Conservation (phyloP, 768 basidiomycete genomes). For the Lentinula edodes region DNA sequence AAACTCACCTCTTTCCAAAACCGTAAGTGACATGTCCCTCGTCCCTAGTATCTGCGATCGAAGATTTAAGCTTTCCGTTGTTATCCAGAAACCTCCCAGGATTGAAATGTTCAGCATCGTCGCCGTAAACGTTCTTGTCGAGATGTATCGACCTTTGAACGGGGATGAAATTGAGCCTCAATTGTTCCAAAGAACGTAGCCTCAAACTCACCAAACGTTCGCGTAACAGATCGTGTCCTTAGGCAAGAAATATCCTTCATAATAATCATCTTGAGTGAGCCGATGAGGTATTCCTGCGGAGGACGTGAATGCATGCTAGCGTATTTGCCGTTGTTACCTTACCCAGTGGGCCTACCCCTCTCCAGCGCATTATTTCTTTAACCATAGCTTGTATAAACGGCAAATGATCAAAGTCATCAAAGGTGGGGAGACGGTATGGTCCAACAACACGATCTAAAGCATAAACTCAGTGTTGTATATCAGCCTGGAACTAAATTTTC, state of each 20-base stretch:
- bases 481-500: not conserved
- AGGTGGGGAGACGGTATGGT: conserved; percentile 24
- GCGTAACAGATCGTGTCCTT: conserved; percentile 1
- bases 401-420: conserved; percentile 23
- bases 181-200: no score
- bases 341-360: conserved; percentile 27
- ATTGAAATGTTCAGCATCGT: not conserved
- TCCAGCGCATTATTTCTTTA: conserved; percentile 30
- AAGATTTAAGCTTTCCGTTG: not conserved
- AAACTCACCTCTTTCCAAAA: conserved; percentile 14
- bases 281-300: not conserved
- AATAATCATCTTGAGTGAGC: conserved; percentile 7
- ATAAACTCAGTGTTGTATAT: not conserved
- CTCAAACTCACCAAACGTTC: conserved; percentile 6
- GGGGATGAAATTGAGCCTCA: not conserved
- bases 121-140: not conserved
- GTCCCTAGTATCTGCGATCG: conserved; percentile 8
- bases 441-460: conserved; percentile 25
- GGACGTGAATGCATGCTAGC: not conserved
- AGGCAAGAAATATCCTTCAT: conserved; percentile 8
- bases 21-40: conserved; percentile 20
- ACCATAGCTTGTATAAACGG: conserved; percentile 30
- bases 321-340: not conserved
- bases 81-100: conserved; percentile 1
- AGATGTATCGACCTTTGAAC: not conserved